Evolutionary conservation across 2,329 filamentous ascomycete species (phyloP), one percentile per base, ranked within the genome.

Genomic region (Sclerotinia sclerotiorum): DNA sequence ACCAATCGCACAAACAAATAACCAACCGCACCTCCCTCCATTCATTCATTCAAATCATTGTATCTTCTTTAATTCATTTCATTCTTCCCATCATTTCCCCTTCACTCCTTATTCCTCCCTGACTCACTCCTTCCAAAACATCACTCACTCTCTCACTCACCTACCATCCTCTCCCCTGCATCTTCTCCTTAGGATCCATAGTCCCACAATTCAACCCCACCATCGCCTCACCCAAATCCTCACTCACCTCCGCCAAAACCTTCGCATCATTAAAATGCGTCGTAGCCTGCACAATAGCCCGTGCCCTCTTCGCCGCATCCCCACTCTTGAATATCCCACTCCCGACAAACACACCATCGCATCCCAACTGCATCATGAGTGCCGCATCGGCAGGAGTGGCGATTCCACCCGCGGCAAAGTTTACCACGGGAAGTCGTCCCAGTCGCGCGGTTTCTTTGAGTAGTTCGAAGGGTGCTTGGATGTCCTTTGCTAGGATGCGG

Each of bases 331-430:
- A 99, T 80, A 98, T 98, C 39, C 95, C 95, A 69, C 89, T 93
- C 39, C 95, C 95, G 48, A 99, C 95, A 78, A 99, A 99, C 48
- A 99, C 95, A 69, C 95, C 95, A 77, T 99, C 95, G 78, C 95
- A 98, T 70, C 95, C 95, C 72, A 99, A 84, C 84, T 98, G 94
- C 95, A 99, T 99, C 94, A 99, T 92, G 82, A 99, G 84, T 2
- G 95, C 95, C 0, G 95, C 95, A 80, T 99, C 95, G 0, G 95
- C 95, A 0, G 95, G 95, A 0, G 95, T 99, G n/a, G 95, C 95
- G n/a, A 99, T 91, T 69, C 95, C 95, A n/a, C 95, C 95, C 4
- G 95, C 95, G 0, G 95, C 95, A 75, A 99, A 98, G 84, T 98
- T 98, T 72, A 99, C 95, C 0, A 98, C 94, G 2, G 95, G 95